Conservation (phyloP, 345 rosid species). For the Citrus cavaleriei region DNA sequence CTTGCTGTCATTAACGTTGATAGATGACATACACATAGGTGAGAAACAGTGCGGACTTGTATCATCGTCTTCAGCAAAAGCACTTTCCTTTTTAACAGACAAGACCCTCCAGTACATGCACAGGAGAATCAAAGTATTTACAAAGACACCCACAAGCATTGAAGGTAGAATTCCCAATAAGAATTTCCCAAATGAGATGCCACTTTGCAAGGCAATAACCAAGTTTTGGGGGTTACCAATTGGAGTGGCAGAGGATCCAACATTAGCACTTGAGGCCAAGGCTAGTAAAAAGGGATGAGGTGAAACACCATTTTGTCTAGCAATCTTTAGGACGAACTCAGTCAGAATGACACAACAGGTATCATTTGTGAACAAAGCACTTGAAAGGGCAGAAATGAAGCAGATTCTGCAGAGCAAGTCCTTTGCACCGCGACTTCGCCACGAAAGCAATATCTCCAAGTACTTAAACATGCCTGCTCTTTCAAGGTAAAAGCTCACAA, state of each 20-base stretch:
- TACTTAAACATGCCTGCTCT: constrained; percentile 3
- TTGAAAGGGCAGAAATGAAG: not conserved
- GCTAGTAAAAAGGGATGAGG: constrained; percentile 7
- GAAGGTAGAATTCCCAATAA: not conserved
- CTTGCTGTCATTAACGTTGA: not conserved
- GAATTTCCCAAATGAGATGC: not conserved
- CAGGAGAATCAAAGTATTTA: not conserved
- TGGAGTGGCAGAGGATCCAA: constrained; percentile 5
- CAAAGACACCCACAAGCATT: constrained; percentile 5
- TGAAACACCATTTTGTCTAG: not conserved
- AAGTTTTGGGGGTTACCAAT: constrained; percentile 14
- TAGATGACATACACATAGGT: not conserved
- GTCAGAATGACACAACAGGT: not conserved
- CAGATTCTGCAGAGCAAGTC: constrained; percentile 4
- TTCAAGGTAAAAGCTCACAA: constrained; percentile 4
- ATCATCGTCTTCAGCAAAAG: not conserved
- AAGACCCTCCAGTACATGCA: constrained; percentile 2
- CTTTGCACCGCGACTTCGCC: not conserved
- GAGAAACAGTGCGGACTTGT: not conserved
- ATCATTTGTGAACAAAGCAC: constrained; percentile 8
- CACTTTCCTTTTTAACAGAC: not conserved
- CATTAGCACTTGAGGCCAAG: not conserved
- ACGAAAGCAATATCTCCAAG: not conserved
- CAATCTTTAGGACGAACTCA: not conserved
- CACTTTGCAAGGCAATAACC: constrained; percentile 1